Evolutionary conservation across 768 basidiomycete species (phyloP), one percentile per base, ranked within the genome.

Genomic region (Phlegmacium glaucopus): DNA sequence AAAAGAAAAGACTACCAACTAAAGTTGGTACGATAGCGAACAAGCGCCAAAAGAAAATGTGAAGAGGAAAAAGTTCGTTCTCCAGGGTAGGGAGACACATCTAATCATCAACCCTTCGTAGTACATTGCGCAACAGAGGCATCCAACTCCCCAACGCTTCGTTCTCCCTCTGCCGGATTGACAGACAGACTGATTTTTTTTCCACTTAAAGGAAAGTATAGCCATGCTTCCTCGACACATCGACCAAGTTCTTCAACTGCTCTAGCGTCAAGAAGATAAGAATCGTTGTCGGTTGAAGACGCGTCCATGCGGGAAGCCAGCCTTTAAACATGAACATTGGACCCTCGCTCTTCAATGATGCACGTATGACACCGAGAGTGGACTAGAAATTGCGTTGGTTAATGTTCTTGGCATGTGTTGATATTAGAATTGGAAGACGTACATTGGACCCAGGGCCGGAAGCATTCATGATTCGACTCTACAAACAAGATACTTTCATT

Each of bases 261-360:
- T 92, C 90, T 32, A 92, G 72, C 6, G 86, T 90, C 52, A 92
- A 63, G 73, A 91, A 93, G 61, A 91, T 92, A 32, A 93, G 74
- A 53, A 93, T 89, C 4, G 90, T 93, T 36, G 89, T 92, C 0
- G 90, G 90, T 60, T 92, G 87, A 32, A 93, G 75, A 63, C 90
- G 76, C 43, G 80, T 78, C 89, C 89, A 93, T 9, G 90, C 88
- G 0, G 90, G 90, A 8, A 92, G 65, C 90, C 90, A 93, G 52
- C 90, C 90, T 63, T 90, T 90, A 74, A 93, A 90, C 85, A 93
- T 87, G 76, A 92, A 93, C 80, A 85, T 86, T 3, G 87, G 64
- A 11, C 90, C 90, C 56, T 93, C 90, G 52, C 68, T 82, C 50
- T 77, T 73, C 51, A 93, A 69, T 15, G 88, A 87, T 9, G 72